Conservation (phyloP, 805 yeast species). For the Candida sphagnicola region DNA sequence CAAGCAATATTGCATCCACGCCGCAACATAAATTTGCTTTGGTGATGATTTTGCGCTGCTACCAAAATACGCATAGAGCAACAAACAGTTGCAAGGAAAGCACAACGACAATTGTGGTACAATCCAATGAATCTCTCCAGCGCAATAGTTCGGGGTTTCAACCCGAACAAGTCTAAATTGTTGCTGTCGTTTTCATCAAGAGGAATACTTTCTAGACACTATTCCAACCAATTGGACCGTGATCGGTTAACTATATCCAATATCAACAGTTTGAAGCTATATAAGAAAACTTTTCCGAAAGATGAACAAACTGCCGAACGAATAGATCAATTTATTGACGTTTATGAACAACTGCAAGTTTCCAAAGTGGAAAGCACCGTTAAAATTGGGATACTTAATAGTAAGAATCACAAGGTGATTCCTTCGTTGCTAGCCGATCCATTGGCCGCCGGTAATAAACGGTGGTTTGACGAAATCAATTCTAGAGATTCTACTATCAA, state of each 20-base stretch:
- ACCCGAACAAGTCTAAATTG: too few relatives aligned
- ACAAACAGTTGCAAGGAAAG: too few relatives aligned
- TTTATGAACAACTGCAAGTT: constrained; percentile 2
- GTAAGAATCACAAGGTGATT: constrained; percentile 24
- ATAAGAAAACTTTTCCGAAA: constrained; percentile 5
- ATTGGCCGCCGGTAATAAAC: constrained; percentile 25
- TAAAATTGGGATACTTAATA: constrained; percentile 32
- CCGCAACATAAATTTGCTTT: too few relatives aligned
- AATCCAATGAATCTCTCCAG: too few relatives aligned
- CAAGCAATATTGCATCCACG: background rate
- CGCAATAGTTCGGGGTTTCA: too few relatives aligned
- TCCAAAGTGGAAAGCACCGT: constrained; percentile 11
- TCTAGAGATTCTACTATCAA: constrained; percentile 16
- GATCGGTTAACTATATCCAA: background rate
- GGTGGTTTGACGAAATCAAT: constrained; percentile 27
- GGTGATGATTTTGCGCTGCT: too few relatives aligned
- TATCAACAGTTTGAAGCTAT: background rate
- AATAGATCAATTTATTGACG: constrained; percentile 5
- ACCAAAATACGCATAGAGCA: too few relatives aligned
- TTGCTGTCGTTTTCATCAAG: too few relatives aligned
- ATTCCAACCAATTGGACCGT: background rate
- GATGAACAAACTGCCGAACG: constrained; percentile 6
- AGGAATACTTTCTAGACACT: background rate
- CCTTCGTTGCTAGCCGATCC: constrained; percentile 40
- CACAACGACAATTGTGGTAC: too few relatives aligned